Base-by-base conservation (phyloP, 2,329 filamentous ascomycete genomes). In the Colletotrichum liaoningense region DNA sequence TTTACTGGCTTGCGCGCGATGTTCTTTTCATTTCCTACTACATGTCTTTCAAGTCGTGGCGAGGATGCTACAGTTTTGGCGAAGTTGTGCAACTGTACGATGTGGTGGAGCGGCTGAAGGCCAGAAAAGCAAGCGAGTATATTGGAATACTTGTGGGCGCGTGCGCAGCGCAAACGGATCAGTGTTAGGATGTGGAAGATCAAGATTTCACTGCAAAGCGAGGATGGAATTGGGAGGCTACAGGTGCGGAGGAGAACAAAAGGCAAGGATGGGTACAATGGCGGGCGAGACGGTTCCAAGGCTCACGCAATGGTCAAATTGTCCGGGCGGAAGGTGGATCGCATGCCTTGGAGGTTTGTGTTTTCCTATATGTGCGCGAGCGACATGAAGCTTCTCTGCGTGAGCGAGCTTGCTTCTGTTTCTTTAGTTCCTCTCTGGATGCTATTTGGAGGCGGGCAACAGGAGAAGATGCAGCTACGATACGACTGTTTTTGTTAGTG, bases 71-170 rank as follows among this genome's bases (percentile, higher is more conserved):
- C 71, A 73, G 56, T 62, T 66, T 35, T 30, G 52, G 60, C 58
- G 73, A 74, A 26, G 57, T 69, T 62, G 69, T 69, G 63, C 72
- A 55, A 67, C 68, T 73, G 69, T 74, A 74, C 63, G 72, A 74
- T 74, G 72, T 38, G 59, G 62, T 14, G 24, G 72, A 35, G 64
- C 60, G 46, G 59, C 28, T 56, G 42, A 64, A 16, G 55, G 30
- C 26, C 49, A 49, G 42, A 73, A 73, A 73, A 69, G 70, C 69
- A 28, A 69, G 60, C 54, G n/a, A 52, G 22, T 28, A 54, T 66
- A 57, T 73, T 69, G 65, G 65, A 38, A 69, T 66, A 66, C 70
- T 65, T 56, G 57, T 65, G 63, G 24, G 49, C 67, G 22, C 64
- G 9, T 46, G 30, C 49, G 62, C 42, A 55, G 22, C 11, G 38